Conservation (phyloP, 768 basidiomycete species). For the Cyclocybe aegerita region DNA sequence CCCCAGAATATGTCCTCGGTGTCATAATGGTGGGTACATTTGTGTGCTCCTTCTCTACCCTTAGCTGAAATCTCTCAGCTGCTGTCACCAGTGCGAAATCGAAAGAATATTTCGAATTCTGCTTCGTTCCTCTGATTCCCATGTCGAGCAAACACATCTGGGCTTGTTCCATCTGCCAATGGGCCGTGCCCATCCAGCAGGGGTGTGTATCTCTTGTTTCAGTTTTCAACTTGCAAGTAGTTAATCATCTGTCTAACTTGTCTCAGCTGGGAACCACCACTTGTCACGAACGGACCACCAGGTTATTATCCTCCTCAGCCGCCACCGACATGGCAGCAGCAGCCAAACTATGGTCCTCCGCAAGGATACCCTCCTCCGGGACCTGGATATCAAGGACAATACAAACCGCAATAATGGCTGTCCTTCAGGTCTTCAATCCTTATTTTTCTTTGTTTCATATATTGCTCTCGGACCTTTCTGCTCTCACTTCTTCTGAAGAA, state of each 20-base stretch:
- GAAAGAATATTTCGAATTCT: conserved; percentile 65
- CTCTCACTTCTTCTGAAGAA: too few species aligned
- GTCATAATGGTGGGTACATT: conserved; percentile 52
- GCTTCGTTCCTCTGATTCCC: conserved; percentile 66
- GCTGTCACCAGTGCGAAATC: conserved; percentile 58
- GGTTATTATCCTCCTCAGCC: conserved; percentile 20
- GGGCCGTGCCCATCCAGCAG: conserved; percentile 47
- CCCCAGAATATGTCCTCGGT: conserved; percentile 61
- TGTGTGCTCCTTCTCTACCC: neutral
- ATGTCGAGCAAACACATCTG: conserved; percentile 58
- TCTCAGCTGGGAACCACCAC: conserved; percentile 25
- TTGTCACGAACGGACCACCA: conserved; percentile 12
- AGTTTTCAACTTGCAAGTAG: neutral
- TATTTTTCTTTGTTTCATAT: too few species aligned
- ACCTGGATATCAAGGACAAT: conserved; percentile 4
- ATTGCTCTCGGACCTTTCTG: too few species aligned
- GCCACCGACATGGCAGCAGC: conserved; percentile 14
- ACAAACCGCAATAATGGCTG: neutral
- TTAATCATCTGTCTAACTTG: neutral
- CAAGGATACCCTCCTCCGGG: conserved; percentile 2
- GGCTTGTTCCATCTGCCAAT: conserved; percentile 68
- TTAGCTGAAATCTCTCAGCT: conserved; percentile 24
- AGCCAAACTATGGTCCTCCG: conserved; percentile 2
- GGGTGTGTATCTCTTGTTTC: conserved; percentile 35
- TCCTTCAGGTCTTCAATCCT: neutral